Evolutionary conservation across 106 monocot genomes (phyloP), one percentile per base, ranked within the genome.

Genomic region (Vanilla planifolia): DNA sequence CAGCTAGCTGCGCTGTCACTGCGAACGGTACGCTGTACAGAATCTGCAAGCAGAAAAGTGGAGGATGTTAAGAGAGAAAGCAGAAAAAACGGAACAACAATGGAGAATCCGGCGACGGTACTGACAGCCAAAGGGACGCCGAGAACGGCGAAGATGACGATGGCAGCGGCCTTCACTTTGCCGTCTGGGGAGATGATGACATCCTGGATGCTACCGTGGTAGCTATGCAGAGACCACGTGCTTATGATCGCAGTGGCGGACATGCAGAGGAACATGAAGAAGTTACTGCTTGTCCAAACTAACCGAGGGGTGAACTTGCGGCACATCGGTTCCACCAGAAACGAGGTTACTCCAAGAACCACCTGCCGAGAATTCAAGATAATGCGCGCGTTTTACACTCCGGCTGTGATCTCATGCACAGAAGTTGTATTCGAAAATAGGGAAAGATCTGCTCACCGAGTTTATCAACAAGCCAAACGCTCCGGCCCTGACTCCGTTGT

Each of bases 21-120:
- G 91, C 87, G 61, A 92, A 98, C 9, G 96, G 96, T 34, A 98
- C 78, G 42, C 96, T 98, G 58, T 77, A 98, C 17, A 88, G 58
- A 45, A 98, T 67, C 96, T 98, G 64, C 44, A 77, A 42, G 47
- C 30, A 6, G 9, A 8, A 2, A 24, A 28, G n/a, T n/a, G n/a
- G n/a, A n/a, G n/a, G n/a, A n/a, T n/a, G n/a, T n/a, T n/a, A n/a
- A n/a, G n/a, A n/a, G n/a, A n/a, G n/a, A n/a, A n/a, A n/a, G n/a
- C n/a, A n/a, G n/a, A n/a, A n/a, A n/a, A n/a, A n/a, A n/a, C n/a
- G n/a, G n/a, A n/a, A n/a, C n/a, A n/a, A 4, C 7, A 5, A 40
- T n/a, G n/a, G n/a, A n/a, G n/a, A 52, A 33, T 15, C n/a, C 6
- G 17, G 7, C 5, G 22, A 5, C 10, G 44, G 61, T 69, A 68